Conservation (phyloP, 768 basidiomycete genomes). For the Tulasnella calospora region DNA sequence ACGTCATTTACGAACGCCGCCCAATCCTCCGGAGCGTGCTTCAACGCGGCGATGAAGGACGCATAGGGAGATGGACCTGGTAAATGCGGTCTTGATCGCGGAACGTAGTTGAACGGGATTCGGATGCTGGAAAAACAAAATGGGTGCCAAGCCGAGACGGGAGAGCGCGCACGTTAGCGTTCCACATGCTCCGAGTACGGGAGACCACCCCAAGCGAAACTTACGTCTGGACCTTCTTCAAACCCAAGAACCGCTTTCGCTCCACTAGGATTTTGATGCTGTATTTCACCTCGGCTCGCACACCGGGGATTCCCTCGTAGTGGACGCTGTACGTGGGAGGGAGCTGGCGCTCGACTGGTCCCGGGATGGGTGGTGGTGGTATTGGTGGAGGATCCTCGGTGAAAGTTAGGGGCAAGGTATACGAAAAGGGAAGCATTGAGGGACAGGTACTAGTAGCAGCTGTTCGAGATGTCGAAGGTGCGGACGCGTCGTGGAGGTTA, state of each 20-base stretch:
- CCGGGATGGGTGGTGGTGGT: constrained; percentile 5
- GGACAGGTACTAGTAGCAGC: neutral
- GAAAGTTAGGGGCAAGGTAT: constrained; percentile 17
- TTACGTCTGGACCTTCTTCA: constrained; percentile 20
- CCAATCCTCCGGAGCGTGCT: constrained; percentile 28
- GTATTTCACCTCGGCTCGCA: constrained; percentile 24
- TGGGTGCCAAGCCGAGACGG: neutral
- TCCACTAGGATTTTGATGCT: constrained; percentile 21
- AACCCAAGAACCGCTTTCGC: constrained; percentile 23
- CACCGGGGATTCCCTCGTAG: constrained; percentile 26
- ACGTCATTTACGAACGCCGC: constrained; percentile 22
- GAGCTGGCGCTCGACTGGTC: constrained; percentile 14
- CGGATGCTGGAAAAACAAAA: constrained; percentile 2
- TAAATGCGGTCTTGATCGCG: constrained; percentile 22
- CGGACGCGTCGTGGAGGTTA: constrained; percentile 9
- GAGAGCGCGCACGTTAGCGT: neutral
- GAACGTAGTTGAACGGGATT: constrained; percentile 22
- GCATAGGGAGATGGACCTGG: constrained; percentile 19
- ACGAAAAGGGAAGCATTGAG: constrained; percentile 18
- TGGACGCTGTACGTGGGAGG: constrained; percentile 24
- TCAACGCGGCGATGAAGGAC: constrained; percentile 26
- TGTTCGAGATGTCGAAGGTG: neutral
- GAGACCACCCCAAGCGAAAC: neutral
- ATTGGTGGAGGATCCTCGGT: constrained; percentile 9
- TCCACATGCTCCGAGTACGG: neutral